Conservation (phyloP, 768 basidiomycete genomes). For the Leccinum imitatum region DNA sequence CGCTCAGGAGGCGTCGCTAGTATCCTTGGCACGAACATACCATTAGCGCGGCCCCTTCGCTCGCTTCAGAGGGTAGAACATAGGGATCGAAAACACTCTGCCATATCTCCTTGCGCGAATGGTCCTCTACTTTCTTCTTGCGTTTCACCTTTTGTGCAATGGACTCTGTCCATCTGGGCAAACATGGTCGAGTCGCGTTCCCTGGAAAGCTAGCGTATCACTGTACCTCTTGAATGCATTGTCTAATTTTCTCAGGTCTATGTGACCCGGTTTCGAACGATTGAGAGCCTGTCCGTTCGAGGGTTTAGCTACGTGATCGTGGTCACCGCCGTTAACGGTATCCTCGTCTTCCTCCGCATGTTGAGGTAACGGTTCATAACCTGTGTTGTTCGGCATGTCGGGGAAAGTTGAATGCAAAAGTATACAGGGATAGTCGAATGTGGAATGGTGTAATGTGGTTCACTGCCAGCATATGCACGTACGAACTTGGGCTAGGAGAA, state of each 20-base stretch:
- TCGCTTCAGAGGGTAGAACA: slow-evolving; percentile 34
- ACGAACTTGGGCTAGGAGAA: slow-evolving; percentile 11
- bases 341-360: slow-evolving; percentile 40
- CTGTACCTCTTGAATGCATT: slow-evolving; percentile 77
- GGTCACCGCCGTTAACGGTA: slow-evolving; percentile 35
- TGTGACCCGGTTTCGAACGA: slow-evolving; percentile 54
- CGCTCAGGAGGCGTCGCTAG: slow-evolving; percentile 3
- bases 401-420: slow-evolving; percentile 1
- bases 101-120: slow-evolving; percentile 71
- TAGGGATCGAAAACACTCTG: slow-evolving; percentile 75
- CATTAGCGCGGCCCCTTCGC: slow-evolving; percentile 23
- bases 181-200: not conserved
- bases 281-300: slow-evolving; percentile 30
- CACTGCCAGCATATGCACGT: slow-evolving; percentile 14
- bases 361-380: slow-evolving; percentile 49
- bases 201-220: not conserved
- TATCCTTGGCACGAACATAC: slow-evolving; percentile 13
- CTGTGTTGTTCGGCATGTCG: slow-evolving; percentile 44
- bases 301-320: slow-evolving; percentile 25
- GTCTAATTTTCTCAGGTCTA: slow-evolving; percentile 79
- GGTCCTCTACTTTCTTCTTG: slow-evolving; percentile 67
- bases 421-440: slow-evolving; percentile 4
- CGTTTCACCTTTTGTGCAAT: slow-evolving; percentile 84
- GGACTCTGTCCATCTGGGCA: slow-evolving; percentile 41
- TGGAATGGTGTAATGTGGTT: slow-evolving; percentile 17